Base-by-base conservation (phyloP, 1,284 basidiomycete species). In the Paramarasmius palmivorus region DNA sequence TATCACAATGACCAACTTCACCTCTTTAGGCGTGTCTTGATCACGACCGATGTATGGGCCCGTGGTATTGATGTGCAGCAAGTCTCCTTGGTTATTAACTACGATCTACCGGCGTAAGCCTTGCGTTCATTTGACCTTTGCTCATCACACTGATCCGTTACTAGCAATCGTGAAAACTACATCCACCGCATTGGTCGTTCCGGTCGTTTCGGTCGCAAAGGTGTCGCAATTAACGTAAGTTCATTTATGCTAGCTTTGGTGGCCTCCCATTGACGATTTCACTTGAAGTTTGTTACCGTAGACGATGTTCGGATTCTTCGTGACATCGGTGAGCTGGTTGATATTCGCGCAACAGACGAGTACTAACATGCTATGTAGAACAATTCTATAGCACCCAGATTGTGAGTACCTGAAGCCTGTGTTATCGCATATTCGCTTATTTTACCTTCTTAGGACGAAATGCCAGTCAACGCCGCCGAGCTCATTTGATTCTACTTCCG, bases 51-150 rank as follows among this genome's bases (percentile, higher is more conserved):
- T 71, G 93, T 99, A 40, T 98, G 95, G 95, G 95, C 97, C 25
- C 89, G 97, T 66, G 97, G 97, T 63, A 96, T 99, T 67, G 97
- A 99, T 69, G 95, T 99, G 8, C 94, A 98, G 67, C 95, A 98
- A 73, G 97, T 99, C 44, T 97, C 95, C 37, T 78, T 98, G 57
- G 96, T 98, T 64, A 98, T 98, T 69, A 98, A 98, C 75, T 98
- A 98, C 68, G 95, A 98, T 68, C 79, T 98, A 55, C 95, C 93
- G 56, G 88, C 92, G 89, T 93, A 77, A 65, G 83, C 73, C 23
- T 42, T 20, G 17, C 45, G 57, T 60, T 56, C 57, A 36, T 44
- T 39, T 35, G 20, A 42, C 53, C 34, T 44, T 14, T 36, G 26
- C n/a, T 46, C 25, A 25, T 59, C 60, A 52, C 59, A 50, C 60